Percentiles rank a stretch among this genome's conserved stretches.
Evolutionary conservation across 805 yeast species (phyloP).

Genomic region (Yamadazyma sp.): DNA sequence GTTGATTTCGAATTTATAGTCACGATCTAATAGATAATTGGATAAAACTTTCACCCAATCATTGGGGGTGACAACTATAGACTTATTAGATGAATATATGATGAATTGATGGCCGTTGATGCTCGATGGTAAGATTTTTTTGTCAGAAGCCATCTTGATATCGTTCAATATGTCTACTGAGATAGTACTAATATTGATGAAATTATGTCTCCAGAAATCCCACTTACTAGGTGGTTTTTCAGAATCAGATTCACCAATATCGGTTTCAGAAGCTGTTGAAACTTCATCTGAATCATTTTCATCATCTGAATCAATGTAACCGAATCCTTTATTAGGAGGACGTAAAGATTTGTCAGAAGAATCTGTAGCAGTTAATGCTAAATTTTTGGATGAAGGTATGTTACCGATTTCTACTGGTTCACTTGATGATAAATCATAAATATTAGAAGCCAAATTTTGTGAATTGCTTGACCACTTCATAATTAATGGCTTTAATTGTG

Average conservation of each 20-base stretch:
- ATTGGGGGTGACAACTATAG: slow-evolving; percentile 13
- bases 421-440: background rate
- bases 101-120: slow-evolving; percentile 1
- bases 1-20: slow-evolving; percentile 3
- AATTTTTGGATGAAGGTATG: background rate
- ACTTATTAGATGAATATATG: slow-evolving; percentile 3
- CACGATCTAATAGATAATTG: slow-evolving; percentile 6
- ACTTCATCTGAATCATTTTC: slow-evolving; percentile 9
- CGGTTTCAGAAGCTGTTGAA: slow-evolving; percentile 3
- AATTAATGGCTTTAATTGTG: slow-evolving; percentile 27
- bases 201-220: slow-evolving; percentile 14
- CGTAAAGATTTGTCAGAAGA: background rate
- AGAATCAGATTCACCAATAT: background rate
- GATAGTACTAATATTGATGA: slow-evolving; percentile 4
- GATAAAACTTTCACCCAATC: slow-evolving; percentile 16
- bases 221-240: background rate
- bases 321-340: slow-evolving; percentile 25
- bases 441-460: background rate
- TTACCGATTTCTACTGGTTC: background rate
- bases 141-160: background rate
- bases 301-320: slow-evolving; percentile 20
- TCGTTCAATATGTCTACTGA: slow-evolving; percentile 17
- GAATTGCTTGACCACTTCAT: slow-evolving; percentile 15
- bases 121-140: background rate
- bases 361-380: background rate